Evolutionary conservation across 306 rosid genomes (phyloP).

Genomic region (Oxytropis ochrocephala): DNA sequence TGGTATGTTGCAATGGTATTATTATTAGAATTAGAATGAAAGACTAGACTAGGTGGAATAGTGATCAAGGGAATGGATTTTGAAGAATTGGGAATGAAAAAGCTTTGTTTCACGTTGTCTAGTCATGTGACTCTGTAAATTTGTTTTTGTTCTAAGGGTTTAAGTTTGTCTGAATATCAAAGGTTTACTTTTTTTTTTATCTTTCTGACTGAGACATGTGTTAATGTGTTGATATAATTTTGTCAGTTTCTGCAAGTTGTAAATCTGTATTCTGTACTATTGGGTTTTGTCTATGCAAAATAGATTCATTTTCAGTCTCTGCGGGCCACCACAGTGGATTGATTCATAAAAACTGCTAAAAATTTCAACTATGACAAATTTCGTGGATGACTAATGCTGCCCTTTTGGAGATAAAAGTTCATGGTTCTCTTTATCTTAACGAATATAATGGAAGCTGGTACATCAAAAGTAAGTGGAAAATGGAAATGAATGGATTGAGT

Average conservation of each 20-base stretch:
- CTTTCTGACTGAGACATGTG: background rate
- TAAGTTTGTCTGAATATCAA: conserved; percentile 29
- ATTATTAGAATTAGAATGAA: conserved; percentile 42
- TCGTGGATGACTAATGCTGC: no score
- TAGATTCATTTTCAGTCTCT: background rate
- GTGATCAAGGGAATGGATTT: conserved; percentile 35
- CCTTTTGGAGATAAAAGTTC: no score
- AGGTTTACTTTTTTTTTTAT: conserved; percentile 18
- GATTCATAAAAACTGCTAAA: no score
- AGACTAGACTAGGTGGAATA: conserved; percentile 36
- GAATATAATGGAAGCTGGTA: no score
- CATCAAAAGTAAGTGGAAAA: no score
- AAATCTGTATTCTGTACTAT: background rate
- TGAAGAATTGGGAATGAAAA: conserved; percentile 32
- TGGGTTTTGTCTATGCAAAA: background rate
- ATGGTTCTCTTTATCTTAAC: no score
- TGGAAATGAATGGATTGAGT: no score
- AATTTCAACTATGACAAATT: no score
- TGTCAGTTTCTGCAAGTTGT: conserved; percentile 9
- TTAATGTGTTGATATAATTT: background rate
- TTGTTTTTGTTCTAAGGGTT: conserved; percentile 39
- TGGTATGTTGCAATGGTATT: conserved; percentile 24
- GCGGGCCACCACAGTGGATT: no score
- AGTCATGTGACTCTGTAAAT: conserved; percentile 57
- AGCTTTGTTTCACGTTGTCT: conserved; percentile 26